These are phyloP conservation scores for Geranium brycei DNA, from an alignment of 345 rosid genomes.

Conservation along the genomic window DNA sequence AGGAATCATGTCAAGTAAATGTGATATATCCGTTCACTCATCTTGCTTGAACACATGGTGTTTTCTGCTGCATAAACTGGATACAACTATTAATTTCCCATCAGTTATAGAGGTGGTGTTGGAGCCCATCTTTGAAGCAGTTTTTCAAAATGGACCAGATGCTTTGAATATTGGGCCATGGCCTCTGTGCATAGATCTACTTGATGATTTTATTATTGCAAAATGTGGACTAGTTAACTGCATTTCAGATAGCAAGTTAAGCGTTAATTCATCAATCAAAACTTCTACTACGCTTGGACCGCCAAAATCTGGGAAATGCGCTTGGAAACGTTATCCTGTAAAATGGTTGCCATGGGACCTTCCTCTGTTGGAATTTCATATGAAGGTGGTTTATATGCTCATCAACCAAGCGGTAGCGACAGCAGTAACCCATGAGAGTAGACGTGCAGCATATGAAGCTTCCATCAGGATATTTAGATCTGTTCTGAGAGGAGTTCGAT, in stretches of 20 bases:
- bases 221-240: constrained; percentile 18
- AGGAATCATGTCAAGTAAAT: constrained; percentile 33
- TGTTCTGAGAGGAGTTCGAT: constrained; percentile 28
- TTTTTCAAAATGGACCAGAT: constrained; percentile 23
- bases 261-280: constrained; percentile 9
- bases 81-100: constrained; percentile 20
- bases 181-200: constrained; percentile 33
- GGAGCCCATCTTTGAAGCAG: constrained; percentile 35
- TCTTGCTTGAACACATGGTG: constrained; percentile 44
- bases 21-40: constrained; percentile 27
- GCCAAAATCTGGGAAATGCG: constrained; percentile 13
- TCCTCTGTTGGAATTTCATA: constrained; percentile 25
- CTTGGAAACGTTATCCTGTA: constrained; percentile 24
- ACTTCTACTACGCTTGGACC: constrained; percentile 12
- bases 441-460: constrained; percentile 22
- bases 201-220: constrained; percentile 23
- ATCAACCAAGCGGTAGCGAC: constrained; percentile 14
- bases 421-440: constrained; percentile 14
- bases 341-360: constrained; percentile 42
- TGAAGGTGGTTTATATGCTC: constrained; percentile 17
- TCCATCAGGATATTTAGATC: constrained; percentile 37
- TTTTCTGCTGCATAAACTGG: constrained; percentile 45
- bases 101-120: constrained; percentile 24
- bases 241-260: constrained; percentile 13
- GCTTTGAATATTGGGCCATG: constrained; percentile 24